Evolutionary conservation across 805 yeast genomes (phyloP), one percentile per base, ranked within the genome.

Genomic region (Yamadazyma sp.): DNA sequence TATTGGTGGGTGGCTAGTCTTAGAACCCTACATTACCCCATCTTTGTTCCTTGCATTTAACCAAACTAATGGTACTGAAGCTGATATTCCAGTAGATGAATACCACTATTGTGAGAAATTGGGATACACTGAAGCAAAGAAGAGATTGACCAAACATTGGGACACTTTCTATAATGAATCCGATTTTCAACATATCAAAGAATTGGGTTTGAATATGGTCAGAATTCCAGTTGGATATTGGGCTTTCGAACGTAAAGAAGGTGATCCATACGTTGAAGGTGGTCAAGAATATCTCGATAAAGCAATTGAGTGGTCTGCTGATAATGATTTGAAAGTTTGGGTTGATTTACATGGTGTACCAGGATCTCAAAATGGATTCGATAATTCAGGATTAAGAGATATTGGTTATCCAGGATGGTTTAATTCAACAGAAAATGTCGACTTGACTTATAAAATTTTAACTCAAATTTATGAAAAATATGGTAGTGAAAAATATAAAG

Each of bases 321-420:
- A 65, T 23, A 56, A 79, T 48, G 79, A 69, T 7, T 60, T 86
- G 39, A 73, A 82, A 38, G 82, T 80, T 4, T 80, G 85, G 80
- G 58, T 86, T 33, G 95, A 86, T 51, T 57, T 86, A 35, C 95
- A 86, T 50, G 88, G 93, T 9, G 80, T 75, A 14, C 94, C 94
- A 6, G 94, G 93, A 1, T 82, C 91, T 1, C 95, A 86, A 52
- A 86, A 86, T 55, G 94, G 95, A 14, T 85, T 85, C 64, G 93
- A 86, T 52, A 86, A 85, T 50, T 79, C 87, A 7, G 95, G 95
- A 1, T 57, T 69, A 19, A 66, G 88, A 50, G 77, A 54, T 33
- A 47, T 57, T 5, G 61, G 58, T 2, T 53, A 55, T 40, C 64
- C 65, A 11, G 64, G 63, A 14, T 58, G 64, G 65, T 58, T 55